Conservation (phyloP, 2,329 filamentous ascomycete species). For the Ceratocystis eucalypticola region DNA sequence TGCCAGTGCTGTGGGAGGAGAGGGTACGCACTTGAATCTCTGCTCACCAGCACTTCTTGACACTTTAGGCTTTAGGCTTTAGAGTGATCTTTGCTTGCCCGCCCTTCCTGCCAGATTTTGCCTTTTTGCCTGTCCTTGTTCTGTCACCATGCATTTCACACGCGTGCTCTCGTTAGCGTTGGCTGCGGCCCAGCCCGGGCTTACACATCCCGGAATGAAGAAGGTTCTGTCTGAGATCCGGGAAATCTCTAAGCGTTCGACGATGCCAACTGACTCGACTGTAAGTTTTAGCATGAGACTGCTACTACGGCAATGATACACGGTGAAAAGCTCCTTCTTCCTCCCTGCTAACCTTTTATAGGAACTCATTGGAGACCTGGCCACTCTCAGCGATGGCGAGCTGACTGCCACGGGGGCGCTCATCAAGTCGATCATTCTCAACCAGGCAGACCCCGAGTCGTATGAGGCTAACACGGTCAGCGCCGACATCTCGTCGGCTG, state of each 20-base stretch:
- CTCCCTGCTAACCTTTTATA: not conserved
- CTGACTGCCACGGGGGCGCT: conserved; percentile 27
- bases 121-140: not conserved
- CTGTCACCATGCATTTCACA: not conserved
- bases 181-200: conserved; percentile 1
- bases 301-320: not conserved
- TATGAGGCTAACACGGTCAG: conserved; percentile 20
- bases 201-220: conserved; percentile 12
- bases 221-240: conserved; percentile 11
- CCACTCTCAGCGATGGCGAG: conserved; percentile 23
- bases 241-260: not conserved
- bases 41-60: not conserved
- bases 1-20: not conserved
- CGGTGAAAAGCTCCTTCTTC: not conserved
- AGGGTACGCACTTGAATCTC: not conserved
- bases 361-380: conserved; percentile 31
- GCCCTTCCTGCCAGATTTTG: not conserved
- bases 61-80: not conserved
- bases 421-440: conserved; percentile 29
- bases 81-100: not conserved
- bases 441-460: conserved; percentile 24
- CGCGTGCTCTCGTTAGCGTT: not conserved
- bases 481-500: conserved; percentile 23
- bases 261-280: conserved; percentile 10
- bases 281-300: not conserved